A percentile compares a stretch with the other conserved stretches of the same genome.
Conservation (phyloP, 768 basidiomycete genomes). For the Pleurotus djamor region DNA sequence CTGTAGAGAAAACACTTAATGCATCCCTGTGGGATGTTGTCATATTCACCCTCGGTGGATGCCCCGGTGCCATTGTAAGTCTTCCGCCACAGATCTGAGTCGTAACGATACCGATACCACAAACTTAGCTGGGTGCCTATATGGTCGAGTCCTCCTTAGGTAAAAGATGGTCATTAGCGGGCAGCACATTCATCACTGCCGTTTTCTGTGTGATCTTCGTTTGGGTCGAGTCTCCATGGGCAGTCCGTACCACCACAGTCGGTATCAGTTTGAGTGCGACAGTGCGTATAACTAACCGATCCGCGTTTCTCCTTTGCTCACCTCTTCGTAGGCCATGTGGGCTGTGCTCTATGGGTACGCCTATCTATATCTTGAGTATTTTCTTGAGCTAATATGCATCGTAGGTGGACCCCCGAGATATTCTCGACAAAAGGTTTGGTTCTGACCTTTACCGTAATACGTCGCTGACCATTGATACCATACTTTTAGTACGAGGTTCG, state of each 20-base stretch:
- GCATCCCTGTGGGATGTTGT: slow-evolving; percentile 84
- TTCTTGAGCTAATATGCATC: not conserved
- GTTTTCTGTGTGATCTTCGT: slow-evolving; percentile 73
- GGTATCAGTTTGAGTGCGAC: slow-evolving; percentile 79
- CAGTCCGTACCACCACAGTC: slow-evolving; percentile 67
- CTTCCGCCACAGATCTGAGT: not conserved
- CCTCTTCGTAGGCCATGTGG: slow-evolving; percentile 65
- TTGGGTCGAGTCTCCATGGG: slow-evolving; percentile 50
- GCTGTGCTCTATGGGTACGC: slow-evolving; percentile 74
- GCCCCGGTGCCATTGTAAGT: slow-evolving; percentile 80
- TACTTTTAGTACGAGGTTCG: slow-evolving; percentile 68
- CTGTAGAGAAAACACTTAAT: slow-evolving; percentile 43
- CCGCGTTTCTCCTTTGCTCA: not conserved
- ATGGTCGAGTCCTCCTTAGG: slow-evolving; percentile 73
- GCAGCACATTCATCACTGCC: slow-evolving; percentile 74
- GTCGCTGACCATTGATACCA: not conserved
- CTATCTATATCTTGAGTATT: not conserved
- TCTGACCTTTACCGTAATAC: not conserved
- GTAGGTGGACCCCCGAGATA: slow-evolving; percentile 80
- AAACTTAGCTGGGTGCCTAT: slow-evolving; percentile 74
- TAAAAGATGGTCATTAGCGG: slow-evolving; percentile 68
- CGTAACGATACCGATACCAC: not conserved
- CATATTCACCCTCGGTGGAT: slow-evolving; percentile 81
- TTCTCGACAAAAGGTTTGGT: slow-evolving; percentile 71
- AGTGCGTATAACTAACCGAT: slow-evolving; percentile 27